These are phyloP conservation scores for Eragrostis nindensis DNA, from an alignment of 176 grass and related monocot species.

Conservation along the genomic window DNA sequence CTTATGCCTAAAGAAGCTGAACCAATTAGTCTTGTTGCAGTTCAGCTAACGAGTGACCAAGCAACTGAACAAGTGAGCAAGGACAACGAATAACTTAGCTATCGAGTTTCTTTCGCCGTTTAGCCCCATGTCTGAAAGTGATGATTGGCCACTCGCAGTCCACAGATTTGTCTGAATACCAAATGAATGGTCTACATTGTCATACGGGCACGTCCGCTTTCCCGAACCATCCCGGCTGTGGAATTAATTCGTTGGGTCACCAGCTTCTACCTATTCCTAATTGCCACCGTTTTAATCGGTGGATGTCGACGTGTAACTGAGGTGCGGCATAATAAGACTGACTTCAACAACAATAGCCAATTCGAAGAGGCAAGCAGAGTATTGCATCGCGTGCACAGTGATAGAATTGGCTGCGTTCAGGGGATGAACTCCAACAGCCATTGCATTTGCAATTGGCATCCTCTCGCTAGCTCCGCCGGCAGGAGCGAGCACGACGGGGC, in stretches of 20 bases:
- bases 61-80: neutral
- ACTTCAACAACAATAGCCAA: too few relatives aligned
- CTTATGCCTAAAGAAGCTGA: neutral
- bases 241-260: neutral
- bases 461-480: too few relatives aligned
- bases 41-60: conserved; percentile 1
- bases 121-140: neutral
- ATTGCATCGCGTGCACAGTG: too few relatives aligned
- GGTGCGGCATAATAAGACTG: too few relatives aligned
- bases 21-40: neutral
- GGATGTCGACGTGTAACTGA: conserved; percentile 37
- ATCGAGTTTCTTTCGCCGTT: neutral
- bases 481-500: too few relatives aligned
- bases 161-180: conserved; percentile 13
- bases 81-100: neutral
- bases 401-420: too few relatives aligned
- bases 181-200: neutral
- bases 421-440: too few relatives aligned
- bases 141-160: neutral
- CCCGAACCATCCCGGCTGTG: neutral
- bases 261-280: neutral
- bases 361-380: too few relatives aligned
- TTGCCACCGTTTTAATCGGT: neutral
- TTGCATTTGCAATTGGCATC: too few relatives aligned
- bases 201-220: neutral